These are phyloP conservation scores for Stramenopiles sp. DNA, from an alignment of 352 stramenopile genomes.

Conservation along the genomic window DNA sequence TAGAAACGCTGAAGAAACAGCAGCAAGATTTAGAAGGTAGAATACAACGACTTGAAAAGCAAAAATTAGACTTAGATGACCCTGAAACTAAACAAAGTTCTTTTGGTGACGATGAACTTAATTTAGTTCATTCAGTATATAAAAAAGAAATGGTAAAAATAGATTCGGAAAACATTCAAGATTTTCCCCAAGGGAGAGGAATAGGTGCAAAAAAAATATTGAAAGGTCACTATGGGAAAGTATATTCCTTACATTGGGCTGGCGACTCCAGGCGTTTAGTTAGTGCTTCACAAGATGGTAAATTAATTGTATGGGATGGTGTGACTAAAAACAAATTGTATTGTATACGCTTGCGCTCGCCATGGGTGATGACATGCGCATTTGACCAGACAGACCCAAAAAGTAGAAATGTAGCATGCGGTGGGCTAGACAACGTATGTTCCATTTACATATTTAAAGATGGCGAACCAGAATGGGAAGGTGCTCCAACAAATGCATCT, in stretches of 20 bases:
- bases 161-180: too few relatives aligned
- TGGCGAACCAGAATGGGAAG: constrained; percentile 18
- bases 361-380: constrained; percentile 97
- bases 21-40: too few relatives aligned
- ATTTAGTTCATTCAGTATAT: too few relatives aligned
- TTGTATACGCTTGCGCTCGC: constrained; percentile 82
- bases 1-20: too few relatives aligned
- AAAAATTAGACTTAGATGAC: too few relatives aligned
- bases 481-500: constrained; percentile 27
- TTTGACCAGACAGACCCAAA: constrained; percentile 89
- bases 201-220: too few relatives aligned
- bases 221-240: constrained; percentile 97
- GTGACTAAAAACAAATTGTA: constrained; percentile 89
- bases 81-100: too few relatives aligned
- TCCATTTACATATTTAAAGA: constrained; percentile 98
- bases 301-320: constrained; percentile 96
- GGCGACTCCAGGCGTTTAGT: constrained; percentile 67
- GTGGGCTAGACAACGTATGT: constrained; percentile 95
- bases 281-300: constrained; percentile 86
- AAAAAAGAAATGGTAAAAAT: too few relatives aligned
- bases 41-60: too few relatives aligned
- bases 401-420: constrained; percentile 85
- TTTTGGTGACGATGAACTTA: too few relatives aligned
- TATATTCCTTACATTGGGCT: constrained; percentile 96
- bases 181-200: too few relatives aligned